Conservation (phyloP, 495 filamentous ascomycete genomes). For the Sordaria brevicollis region DNA sequence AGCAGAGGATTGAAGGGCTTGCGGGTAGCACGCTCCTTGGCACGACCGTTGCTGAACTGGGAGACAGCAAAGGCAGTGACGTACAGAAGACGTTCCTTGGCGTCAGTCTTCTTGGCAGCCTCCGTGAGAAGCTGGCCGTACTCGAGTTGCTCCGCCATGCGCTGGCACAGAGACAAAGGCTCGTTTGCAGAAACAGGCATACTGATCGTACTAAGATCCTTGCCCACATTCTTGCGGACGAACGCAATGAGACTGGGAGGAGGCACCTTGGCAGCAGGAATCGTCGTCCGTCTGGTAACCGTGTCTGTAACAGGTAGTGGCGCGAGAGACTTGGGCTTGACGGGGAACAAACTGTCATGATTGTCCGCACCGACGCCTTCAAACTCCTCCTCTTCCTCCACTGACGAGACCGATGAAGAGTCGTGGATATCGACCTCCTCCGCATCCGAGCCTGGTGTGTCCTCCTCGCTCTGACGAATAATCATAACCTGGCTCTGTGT, state of each 20-base stretch:
- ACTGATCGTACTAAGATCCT: slow-evolving; percentile 87
- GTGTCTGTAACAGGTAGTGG: slow-evolving; percentile 62
- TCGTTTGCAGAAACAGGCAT: slow-evolving; percentile 98
- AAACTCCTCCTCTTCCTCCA: slow-evolving; percentile 40
- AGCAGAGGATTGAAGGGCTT: slow-evolving; percentile 98
- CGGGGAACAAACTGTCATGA: slow-evolving; percentile 49
- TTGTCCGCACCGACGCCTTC: slow-evolving; percentile 23
- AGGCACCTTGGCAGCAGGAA: slow-evolving; percentile 58
- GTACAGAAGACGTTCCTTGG: slow-evolving; percentile 63
- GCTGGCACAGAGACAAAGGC: slow-evolving; percentile 77
- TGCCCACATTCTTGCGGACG: slow-evolving; percentile 94
- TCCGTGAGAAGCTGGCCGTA: slow-evolving; percentile 77
- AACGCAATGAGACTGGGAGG: slow-evolving; percentile 90
- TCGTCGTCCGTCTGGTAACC: slow-evolving; percentile 57
- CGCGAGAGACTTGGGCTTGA: slow-evolving; percentile 58
- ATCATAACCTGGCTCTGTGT: slow-evolving; percentile 49
- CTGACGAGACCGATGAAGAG: slow-evolving; percentile 49
- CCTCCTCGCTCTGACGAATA: slow-evolving; percentile 57
- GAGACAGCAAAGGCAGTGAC: slow-evolving; percentile 88
- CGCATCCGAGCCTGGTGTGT: slow-evolving; percentile 36
- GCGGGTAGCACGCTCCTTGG: slow-evolving; percentile 82
- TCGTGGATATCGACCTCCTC: slow-evolving; percentile 51
- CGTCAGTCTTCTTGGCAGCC: slow-evolving; percentile 48
- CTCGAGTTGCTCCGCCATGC: slow-evolving; percentile 78
- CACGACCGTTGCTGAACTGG: slow-evolving; percentile 63